Percentiles rank a stretch among this genome's conserved stretches.
Evolutionary conservation across 495 filamentous ascomycete species (phyloP).

Genomic region (Penicillium cosmopolitanum): DNA sequence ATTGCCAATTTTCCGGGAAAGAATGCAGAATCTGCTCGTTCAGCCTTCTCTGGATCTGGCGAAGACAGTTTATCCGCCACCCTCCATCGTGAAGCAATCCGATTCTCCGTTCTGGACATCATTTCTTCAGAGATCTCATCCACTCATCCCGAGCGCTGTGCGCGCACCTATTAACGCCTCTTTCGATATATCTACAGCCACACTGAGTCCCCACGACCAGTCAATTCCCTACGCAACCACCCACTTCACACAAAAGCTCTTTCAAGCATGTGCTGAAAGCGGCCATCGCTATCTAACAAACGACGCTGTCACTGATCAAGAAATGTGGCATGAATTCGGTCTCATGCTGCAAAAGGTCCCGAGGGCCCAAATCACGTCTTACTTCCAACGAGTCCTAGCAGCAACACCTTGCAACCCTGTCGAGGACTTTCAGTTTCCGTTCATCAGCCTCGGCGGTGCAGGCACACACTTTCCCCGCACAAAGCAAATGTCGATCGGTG

Average conservation of each 20-base stretch:
- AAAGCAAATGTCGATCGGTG: not conserved
- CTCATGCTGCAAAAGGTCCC: conserved; percentile 19
- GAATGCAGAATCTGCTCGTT: not conserved
- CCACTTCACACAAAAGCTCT: conserved; percentile 19
- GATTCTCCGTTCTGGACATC: not conserved
- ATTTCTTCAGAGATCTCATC: conserved; percentile 6
- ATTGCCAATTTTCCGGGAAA: not conserved
- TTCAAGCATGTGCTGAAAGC: conserved; percentile 18
- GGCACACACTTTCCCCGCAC: conserved; percentile 17
- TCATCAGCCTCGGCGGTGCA: conserved; percentile 22
- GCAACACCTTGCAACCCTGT: conserved; percentile 19
- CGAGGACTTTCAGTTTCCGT: conserved; percentile 22
- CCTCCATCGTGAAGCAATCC: not conserved
- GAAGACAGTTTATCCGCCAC: not conserved
- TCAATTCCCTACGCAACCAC: conserved; percentile 17
- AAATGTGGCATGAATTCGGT: conserved; percentile 22
- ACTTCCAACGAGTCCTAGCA: conserved; percentile 19
- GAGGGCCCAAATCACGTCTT: conserved; percentile 13
- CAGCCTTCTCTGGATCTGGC: not conserved
- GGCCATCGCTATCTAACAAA: conserved; percentile 18
- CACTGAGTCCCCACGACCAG: not conserved
- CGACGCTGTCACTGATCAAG: conserved; percentile 9
- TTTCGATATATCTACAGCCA: not conserved
- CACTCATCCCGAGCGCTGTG: not conserved
- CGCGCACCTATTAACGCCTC: not conserved